phyloP scores from a whole-genome alignment of 345 rosid genomes.

The Diplotaxis tenuifolia region DNA sequence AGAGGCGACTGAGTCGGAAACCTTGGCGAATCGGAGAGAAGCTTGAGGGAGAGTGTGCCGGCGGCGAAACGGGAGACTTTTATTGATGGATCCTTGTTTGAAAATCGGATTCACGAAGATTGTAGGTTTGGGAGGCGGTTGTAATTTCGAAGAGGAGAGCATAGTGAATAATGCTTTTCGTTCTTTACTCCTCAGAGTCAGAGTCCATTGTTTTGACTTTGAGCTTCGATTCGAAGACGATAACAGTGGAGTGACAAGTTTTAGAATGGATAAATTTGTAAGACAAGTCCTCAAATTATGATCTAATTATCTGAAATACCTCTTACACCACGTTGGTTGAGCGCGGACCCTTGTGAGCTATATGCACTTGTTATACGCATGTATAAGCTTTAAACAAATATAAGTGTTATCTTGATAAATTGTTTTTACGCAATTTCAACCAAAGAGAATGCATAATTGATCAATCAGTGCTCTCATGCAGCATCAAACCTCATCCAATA shows the following conservation, averaged over 20 bases:
- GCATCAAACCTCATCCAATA: not conserved
- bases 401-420: not conserved
- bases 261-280: not conserved
- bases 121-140: constrained; percentile 15
- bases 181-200: constrained; percentile 6
- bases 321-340: no score
- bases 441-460: not conserved
- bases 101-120: constrained; percentile 1
- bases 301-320: not conserved
- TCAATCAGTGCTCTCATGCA: not conserved
- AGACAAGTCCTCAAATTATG: not conserved
- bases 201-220: constrained; percentile 4
- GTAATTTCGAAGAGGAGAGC: constrained; percentile 35
- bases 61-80: constrained; percentile 5
- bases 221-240: constrained; percentile 29
- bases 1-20: constrained; percentile 2
- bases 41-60: constrained; percentile 33
- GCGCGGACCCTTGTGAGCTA: no score
- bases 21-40: constrained; percentile 33
- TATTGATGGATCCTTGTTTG: not conserved
- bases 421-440: not conserved
- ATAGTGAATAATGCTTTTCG: constrained; percentile 23
- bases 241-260: constrained; percentile 24
- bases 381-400: not conserved
- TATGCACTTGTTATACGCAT: no score